Evolutionary conservation across 441 rosid species (phyloP), one percentile per base, ranked within the genome.

Genomic region (Erodium texanum): DNA sequence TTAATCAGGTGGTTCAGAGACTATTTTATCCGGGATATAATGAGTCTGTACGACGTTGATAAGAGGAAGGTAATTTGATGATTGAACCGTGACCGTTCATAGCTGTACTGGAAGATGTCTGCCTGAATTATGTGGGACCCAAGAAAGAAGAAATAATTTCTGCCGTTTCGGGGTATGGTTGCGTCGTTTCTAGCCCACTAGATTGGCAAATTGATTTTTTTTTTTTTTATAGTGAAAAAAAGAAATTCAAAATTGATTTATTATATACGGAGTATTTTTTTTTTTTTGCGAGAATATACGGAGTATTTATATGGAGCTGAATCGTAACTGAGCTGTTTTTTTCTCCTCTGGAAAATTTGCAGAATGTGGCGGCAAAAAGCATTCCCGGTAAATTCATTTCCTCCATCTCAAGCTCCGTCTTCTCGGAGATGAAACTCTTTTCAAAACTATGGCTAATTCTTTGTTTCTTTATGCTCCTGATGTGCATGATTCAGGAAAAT

Each of bases 281-380:
- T n/a, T n/a, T n/a, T n/a, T n/a, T n/a, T n/a, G n/a, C n/a, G n/a
- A n/a, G n/a, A n/a, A n/a, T n/a, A 14, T 27, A 66, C 41, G 41
- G 41, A 36, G 41, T 12, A 43, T 20, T 22, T 20, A n/a, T n/a
- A n/a, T n/a, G n/a, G 24, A 66, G 5, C 6, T 19, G 24, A 14
- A 66, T 11, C 3, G 24, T 12, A 4, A 1, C 10, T 9, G 1
- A 65, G 12, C 20, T 10, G 4, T 36, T 19, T 9, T 27, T 27
- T 27, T 27, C 29, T 27, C 29, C 29, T 27, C 16, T 32, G 16
- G 43, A 45, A 24, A 1, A 24, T 56, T 48, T 27, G 32, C 68
- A 66, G 12, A 78, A 91, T 91, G 92, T 79, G 89, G 93, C 85
- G 83, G 89, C 97, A 72, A 80, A 80, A 72, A 29, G 34, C 41